Conservation (phyloP, 2,329 filamentous ascomycete genomes). For the Pseudogymnoascus pannorum region DNA sequence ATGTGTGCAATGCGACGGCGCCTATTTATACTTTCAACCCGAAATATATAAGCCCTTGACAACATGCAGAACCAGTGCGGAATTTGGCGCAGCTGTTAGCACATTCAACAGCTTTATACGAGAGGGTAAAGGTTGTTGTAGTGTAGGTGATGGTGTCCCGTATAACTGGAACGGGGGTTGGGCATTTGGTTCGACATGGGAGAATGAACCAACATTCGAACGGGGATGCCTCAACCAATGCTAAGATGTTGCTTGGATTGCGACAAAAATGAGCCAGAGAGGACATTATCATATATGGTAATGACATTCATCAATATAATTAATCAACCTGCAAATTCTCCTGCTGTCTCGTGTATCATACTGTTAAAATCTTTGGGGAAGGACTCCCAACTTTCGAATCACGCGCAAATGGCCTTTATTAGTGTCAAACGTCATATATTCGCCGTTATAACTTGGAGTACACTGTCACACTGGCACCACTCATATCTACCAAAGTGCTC, state of each 20-base stretch:
- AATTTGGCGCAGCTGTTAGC: background rate
- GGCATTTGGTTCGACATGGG: too few species aligned
- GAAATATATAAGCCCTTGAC: background rate
- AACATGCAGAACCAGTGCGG: background rate
- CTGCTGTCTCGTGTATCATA: background rate
- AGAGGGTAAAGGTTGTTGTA: background rate
- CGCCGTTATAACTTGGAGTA: slow-evolving; percentile 52
- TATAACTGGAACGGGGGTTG: too few species aligned
- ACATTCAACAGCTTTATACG: background rate
- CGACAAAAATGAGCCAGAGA: too few species aligned
- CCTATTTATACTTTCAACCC: background rate
- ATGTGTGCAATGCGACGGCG: background rate
- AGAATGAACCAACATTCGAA: too few species aligned
- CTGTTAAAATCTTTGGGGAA: background rate
- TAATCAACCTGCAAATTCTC: background rate
- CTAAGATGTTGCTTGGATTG: background rate
- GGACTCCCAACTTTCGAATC: background rate
- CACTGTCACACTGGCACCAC: slow-evolving; percentile 58
- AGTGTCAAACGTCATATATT: background rate
- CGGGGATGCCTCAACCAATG: background rate
- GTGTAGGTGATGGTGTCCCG: too few species aligned
- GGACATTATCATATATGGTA: too few species aligned
- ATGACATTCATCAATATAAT: background rate
- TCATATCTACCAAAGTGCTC: slow-evolving; percentile 78
- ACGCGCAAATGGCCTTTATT: background rate